phyloP scores from a whole-genome alignment of 164 flowering plant genomes.

The Vitis amurensis region DNA sequence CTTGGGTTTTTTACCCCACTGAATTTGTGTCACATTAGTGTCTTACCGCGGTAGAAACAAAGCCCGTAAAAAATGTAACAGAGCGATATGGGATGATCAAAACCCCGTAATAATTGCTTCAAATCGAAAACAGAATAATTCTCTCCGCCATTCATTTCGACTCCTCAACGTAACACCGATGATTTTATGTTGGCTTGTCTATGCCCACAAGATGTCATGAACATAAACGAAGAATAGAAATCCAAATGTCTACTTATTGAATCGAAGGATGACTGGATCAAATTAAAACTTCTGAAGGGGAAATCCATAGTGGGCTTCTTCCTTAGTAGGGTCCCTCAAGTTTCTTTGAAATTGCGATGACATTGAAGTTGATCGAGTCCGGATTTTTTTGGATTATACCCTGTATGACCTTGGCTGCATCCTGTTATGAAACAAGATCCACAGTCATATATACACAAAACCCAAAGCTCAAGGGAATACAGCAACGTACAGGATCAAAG shows the following conservation, averaged over 20 bases:
- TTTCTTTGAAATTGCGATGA: conserved; percentile 82
- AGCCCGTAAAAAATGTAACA: too few relatives aligned
- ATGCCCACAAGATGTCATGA: neutral
- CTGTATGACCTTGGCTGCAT: conserved; percentile 83
- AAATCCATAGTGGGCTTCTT: neutral
- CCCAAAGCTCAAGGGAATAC: neutral
- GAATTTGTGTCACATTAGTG: too few relatives aligned
- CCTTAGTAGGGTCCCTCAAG: neutral
- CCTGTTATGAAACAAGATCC: conserved; percentile 41
- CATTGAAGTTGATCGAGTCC: conserved; percentile 75
- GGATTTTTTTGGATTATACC: conserved; percentile 72
- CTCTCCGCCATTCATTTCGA: too few relatives aligned
- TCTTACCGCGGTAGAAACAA: too few relatives aligned
- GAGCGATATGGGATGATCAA: too few relatives aligned
- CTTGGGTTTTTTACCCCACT: too few relatives aligned
- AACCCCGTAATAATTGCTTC: too few relatives aligned
- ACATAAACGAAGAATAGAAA: neutral
- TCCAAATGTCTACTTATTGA: neutral
- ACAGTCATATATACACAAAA: neutral
- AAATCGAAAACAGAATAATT: too few relatives aligned
- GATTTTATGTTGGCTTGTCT: neutral
- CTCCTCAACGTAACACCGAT: neutral
- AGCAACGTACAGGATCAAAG: too few relatives aligned
- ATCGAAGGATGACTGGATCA: neutral
- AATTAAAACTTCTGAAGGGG: neutral